Evolutionary conservation across 257 asterid genomes (phyloP).

Genomic region (Solanum stenotomum): DNA sequence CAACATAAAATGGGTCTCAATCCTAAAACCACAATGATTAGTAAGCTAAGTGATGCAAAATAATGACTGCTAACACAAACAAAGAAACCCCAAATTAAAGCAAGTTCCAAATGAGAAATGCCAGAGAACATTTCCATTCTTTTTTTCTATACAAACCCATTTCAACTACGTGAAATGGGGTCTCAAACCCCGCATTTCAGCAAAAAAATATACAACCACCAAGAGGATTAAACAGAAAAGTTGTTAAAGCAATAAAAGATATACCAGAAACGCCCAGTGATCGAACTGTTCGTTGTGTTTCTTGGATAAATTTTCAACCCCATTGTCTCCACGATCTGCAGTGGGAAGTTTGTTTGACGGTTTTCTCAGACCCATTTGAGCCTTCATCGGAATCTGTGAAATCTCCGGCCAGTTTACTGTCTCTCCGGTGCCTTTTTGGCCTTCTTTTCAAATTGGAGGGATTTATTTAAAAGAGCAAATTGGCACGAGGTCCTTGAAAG

Average conservation of each 20-base stretch:
- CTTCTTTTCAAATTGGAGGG: neutral
- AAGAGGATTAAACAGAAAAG: neutral
- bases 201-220: neutral
- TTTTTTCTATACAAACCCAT: neutral
- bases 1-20: neutral
- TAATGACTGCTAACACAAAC: neutral
- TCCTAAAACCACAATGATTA: neutral
- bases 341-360: neutral
- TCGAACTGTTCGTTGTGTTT: constrained; percentile 9
- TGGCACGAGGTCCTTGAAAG: neutral
- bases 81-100: neutral
- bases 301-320: neutral
- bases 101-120: neutral
- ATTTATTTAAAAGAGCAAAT: neutral
- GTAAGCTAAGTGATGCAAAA: neutral
- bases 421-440: neutral
- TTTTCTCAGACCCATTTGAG: constrained; percentile 11
- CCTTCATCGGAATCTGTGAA: neutral
- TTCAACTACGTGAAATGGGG: neutral
- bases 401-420: neutral
- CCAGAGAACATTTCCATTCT: neutral
- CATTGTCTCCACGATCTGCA: neutral
- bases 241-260: neutral
- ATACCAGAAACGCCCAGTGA: constrained; percentile 38
- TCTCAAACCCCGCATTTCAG: neutral